Percentiles rank a stretch among this genome's conserved stretches.
Evolutionary conservation across 345 rosid genomes (phyloP).

Genomic region (Lumnitzera racemosa): DNA sequence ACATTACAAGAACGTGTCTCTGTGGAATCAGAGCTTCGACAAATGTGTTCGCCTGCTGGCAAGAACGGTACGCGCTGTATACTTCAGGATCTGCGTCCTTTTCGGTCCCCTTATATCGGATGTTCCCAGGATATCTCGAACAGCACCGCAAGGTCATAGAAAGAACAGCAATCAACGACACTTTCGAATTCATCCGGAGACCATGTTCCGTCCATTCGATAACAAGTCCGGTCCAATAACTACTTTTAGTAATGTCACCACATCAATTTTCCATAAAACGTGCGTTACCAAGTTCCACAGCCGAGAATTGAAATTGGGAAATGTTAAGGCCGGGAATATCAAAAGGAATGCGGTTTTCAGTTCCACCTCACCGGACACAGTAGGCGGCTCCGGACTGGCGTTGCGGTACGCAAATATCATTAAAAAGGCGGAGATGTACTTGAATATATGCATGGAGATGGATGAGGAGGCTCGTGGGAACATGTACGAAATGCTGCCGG

Average conservation of each 20-base stretch:
- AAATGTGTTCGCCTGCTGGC: conserved; percentile 26
- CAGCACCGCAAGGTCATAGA: not conserved
- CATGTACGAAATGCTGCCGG: conserved; percentile 37
- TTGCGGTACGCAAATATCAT: conserved; percentile 37
- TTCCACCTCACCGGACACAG: conserved; percentile 21
- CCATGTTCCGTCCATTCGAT: conserved; percentile 1
- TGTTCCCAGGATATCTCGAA: conserved; percentile 12
- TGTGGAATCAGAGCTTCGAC: conserved; percentile 39
- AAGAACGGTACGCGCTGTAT: conserved; percentile 16
- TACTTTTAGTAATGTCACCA: conserved; percentile 3
- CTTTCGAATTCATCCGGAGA: conserved; percentile 21
- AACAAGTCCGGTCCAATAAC: conserved; percentile 4
- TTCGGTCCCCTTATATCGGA: conserved; percentile 21
- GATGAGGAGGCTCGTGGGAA: conserved; percentile 25
- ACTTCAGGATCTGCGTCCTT: conserved; percentile 25
- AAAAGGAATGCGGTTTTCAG: conserved; percentile 8
- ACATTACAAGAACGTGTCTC: conserved; percentile 26
- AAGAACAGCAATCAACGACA: not conserved
- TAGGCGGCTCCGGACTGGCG: conserved; percentile 44
- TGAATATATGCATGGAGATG: conserved; percentile 15
- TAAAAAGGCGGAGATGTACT: conserved; percentile 22
- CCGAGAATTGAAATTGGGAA: conserved; percentile 5
- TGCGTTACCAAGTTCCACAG: conserved; percentile 9
- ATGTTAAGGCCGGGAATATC: not conserved
- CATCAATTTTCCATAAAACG: not conserved